Base-by-base conservation (phyloP, 2,329 filamentous ascomycete species). In the Xylariaceae sp. region DNA sequence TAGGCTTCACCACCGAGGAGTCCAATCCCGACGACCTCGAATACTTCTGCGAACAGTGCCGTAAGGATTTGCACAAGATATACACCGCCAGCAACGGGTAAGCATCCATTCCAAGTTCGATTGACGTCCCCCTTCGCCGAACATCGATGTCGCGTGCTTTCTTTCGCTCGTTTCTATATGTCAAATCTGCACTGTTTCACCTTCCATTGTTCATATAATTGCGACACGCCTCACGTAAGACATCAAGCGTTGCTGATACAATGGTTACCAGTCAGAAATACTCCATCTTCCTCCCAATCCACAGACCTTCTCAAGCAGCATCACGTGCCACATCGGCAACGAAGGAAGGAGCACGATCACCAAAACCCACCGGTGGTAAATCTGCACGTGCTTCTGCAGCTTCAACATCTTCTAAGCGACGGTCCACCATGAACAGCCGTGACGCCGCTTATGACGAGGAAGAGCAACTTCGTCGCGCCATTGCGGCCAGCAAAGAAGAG, bases 341-440 rank as follows among this genome's bases (percentile, higher is more conserved):
- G 38, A 87, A 89, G 68, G 83, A 88, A 61, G 77, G 70, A 63
- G 73, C 71, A 64, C 78, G 71, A 63, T 84, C 73, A 22, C 79
- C 76, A 53, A 80, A 77, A 66, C 73, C 71, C 66, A 79, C 74
- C 61, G 77, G 75, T 63, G 75, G 73, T 61, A 84, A 82, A 73
- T 82, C 69, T 66, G 81, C 74, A 58, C 82, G 77, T 44, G 75
- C 75, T 48, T 76, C 75, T 16, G 65, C 63, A 14, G 57, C 73
- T 11, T 73, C 73, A 41, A 79, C 83, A 48, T 80, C 82, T 47
- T 84, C 87, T 36, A 97, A 97, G 69, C 84, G 94, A 54, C 83
- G 94, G 28, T 96, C 91, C 17, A 99, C 94, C 6, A 97, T 97
- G 90, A 96, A 97, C 67, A 99, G 94, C 69, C 85, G 93, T 56